Base-by-base conservation (phyloP, 768 basidiomycete species). In the Hericium coralloides region DNA sequence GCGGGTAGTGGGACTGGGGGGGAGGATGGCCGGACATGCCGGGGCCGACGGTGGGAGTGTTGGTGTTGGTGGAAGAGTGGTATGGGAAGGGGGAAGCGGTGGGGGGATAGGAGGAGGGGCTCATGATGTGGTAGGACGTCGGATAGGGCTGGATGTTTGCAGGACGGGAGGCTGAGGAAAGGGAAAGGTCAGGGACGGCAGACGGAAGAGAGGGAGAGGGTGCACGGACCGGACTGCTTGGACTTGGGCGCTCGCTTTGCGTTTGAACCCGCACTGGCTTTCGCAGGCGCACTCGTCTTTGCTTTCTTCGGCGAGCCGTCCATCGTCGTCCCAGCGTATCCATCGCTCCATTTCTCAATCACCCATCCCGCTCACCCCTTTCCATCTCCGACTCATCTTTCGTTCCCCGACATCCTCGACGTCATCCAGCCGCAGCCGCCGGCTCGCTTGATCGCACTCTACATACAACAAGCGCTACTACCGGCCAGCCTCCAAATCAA, bases 61-160 rank as follows among this genome's bases (percentile, higher is more conserved):
- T 66, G 55, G 74, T 74, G 58, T 77, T 75, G 56, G 70, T 66
- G 12, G 72, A 56, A 14, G 71, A 65, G 60, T 69, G 66, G 58
- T 68, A 69, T 64, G 64, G 22, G 68, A 68, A 25, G 72, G 72
- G 18, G 73, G 70, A 47, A 76, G 74, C 25, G 72, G 73, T n/a
- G 74, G 70, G 43, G 23, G 76, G 61, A 60, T 76, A 78, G 12
- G 74, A 73, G 56, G 84, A 76, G 58, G 81, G 79, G 68, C 88
- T 89, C 85, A 88, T 89, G 68, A 83, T 75, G 64, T 67, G 73
- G 49, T 79, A 82, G 9, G 69, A 56, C 45, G 59, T 37, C 49
- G 81, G 80, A 68, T 82, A 84, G 15, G 81, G 78, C 64, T 79
- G 81, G 60, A 79, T 76, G 57, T 71, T 68, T 51, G 64, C 66